A percentile compares a stretch with the other conserved stretches of the same genome.
These are phyloP conservation scores for Mycogone perniciosa DNA, from an alignment of 2,329 filamentous ascomycete species.

Conservation along the genomic window DNA sequence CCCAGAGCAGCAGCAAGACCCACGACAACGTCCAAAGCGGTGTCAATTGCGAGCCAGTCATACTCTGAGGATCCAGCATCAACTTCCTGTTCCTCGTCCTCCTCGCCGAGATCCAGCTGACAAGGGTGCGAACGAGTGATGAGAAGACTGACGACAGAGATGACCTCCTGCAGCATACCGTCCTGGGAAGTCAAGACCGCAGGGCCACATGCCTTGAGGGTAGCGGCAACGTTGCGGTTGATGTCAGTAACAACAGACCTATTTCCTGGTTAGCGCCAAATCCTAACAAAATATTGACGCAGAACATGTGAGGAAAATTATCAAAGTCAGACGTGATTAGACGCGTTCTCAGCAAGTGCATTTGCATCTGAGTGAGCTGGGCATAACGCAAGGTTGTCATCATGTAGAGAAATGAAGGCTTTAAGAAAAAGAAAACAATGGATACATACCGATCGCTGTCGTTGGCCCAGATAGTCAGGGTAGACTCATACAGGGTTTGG, in stretches of 20 bases:
- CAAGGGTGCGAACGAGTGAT: slow-evolving; percentile 88
- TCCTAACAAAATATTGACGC: slow-evolving; percentile 2
- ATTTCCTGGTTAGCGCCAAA: slow-evolving; percentile 36
- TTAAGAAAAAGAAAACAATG: slow-evolving; percentile 8
- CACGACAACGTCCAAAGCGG: slow-evolving; percentile 82
- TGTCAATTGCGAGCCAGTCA: slow-evolving; percentile 95
- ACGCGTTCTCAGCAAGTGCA: slow-evolving; percentile 85
- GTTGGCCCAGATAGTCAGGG: slow-evolving; percentile 78
- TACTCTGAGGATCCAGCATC: slow-evolving; percentile 83
- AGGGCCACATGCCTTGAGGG: slow-evolving; percentile 85
- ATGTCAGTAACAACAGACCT: slow-evolving; percentile 90
- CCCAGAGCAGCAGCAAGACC: slow-evolving; percentile 80
- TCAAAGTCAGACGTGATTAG: slow-evolving; percentile 34
- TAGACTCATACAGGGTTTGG: slow-evolving; percentile 77
- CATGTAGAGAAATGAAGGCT: slow-evolving; percentile 41
- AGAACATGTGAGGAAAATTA: slow-evolving; percentile 19
- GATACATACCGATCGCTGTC: slow-evolving; percentile 85
- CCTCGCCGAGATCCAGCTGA: slow-evolving; percentile 81
- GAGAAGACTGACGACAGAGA: slow-evolving; percentile 68
- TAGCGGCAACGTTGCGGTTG: slow-evolving; percentile 86
- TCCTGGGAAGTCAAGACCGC: slow-evolving; percentile 70
- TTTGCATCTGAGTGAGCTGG: slow-evolving; percentile 99
- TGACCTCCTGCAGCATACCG: slow-evolving; percentile 63
- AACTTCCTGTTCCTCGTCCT: slow-evolving; percentile 68
- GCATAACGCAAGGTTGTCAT: slow-evolving; percentile 92